Evolutionary conservation across 2,329 filamentous ascomycete genomes (phyloP), one percentile per base, ranked within the genome.

Genomic region (Coniella vitis): DNA sequence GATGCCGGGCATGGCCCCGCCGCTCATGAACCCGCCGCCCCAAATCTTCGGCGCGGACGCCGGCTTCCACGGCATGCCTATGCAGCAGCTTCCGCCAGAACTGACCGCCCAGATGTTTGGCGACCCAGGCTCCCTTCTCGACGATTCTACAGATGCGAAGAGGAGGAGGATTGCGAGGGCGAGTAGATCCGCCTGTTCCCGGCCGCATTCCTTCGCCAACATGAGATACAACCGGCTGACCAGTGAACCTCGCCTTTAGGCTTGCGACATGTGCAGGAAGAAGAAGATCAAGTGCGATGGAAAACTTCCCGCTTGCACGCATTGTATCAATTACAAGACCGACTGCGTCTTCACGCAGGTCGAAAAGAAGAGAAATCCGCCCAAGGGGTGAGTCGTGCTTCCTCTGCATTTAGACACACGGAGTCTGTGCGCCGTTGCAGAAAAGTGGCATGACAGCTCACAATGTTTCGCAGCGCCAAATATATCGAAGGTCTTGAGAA

Each of bases 251-350:
- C 39, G 31, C 31, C 25, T 32, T n/a, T 53, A 90, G 87, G 90
- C 90, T 45, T 95, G 90, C 70, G 90, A 95, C 60, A 94, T 95
- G 90, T 97, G 91, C 65, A 79, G 90, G 60, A 95, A 95, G 71
- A 90, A 88, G 69, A 95, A 91, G 76, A 93, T 97, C 69, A 97
- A 97, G 71, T 97, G 91, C 68, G 93, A 97, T 64, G 91, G 93
- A 57, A 95, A 94, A 70, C 81, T 95, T 69, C 91, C 93, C 34
- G 83, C 90, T 53, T 98, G 93, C 69, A 90, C 88, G 7, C 93
- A 97, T 69, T 98, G 91, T 67, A 86, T 86, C 65, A 97, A 96
- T 67, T 96, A 96, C 74, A 96, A 96, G 75, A 96, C 90, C 4
- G 90, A 95, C 60, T 98, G 91, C 66, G 81, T 95, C 58, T 97